Conservation (phyloP, 352 stramenopile species). For the Phytophthora quininea region DNA sequence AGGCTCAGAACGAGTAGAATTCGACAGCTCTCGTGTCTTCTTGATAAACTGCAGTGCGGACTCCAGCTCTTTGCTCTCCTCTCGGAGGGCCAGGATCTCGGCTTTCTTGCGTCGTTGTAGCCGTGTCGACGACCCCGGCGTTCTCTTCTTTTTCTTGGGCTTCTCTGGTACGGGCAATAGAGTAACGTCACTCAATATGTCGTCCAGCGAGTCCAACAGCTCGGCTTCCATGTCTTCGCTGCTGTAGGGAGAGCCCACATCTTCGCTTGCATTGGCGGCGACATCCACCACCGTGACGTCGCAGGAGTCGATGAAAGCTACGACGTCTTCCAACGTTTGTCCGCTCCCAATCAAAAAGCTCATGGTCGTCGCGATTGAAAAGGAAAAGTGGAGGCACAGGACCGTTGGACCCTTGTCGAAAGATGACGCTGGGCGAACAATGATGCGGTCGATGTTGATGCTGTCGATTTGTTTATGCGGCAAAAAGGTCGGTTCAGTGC, state of each 20-base stretch:
- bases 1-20: background rate
- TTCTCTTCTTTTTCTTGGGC: slow-evolving; percentile 26
- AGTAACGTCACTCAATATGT: slow-evolving; percentile 8
- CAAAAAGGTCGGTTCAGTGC: no score
- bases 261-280: slow-evolving; percentile 22
- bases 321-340: slow-evolving; percentile 29
- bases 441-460: background rate
- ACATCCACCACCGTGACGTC: slow-evolving; percentile 5
- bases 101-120: slow-evolving; percentile 29
- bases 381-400: background rate
- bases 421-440: background rate
- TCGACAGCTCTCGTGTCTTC: background rate
- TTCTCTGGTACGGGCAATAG: slow-evolving; percentile 11
- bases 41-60: slow-evolving; percentile 19
- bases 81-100: slow-evolving; percentile 29
- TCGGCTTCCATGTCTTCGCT: slow-evolving; percentile 14
- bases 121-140: slow-evolving; percentile 19
- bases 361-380: slow-evolving; percentile 17
- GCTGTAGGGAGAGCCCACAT: slow-evolving; percentile 17
- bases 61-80: slow-evolving; percentile 22
- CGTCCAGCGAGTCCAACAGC: slow-evolving; percentile 23
- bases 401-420: background rate
- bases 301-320: slow-evolving; percentile 39
- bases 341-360: slow-evolving; percentile 13
- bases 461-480: background rate